Percentiles rank a stretch among this genome's conserved stretches.
These are phyloP conservation scores for Sordariomycetes sp. DNA, from an alignment of 2,329 filamentous ascomycete genomes.

Conservation along the genomic window DNA sequence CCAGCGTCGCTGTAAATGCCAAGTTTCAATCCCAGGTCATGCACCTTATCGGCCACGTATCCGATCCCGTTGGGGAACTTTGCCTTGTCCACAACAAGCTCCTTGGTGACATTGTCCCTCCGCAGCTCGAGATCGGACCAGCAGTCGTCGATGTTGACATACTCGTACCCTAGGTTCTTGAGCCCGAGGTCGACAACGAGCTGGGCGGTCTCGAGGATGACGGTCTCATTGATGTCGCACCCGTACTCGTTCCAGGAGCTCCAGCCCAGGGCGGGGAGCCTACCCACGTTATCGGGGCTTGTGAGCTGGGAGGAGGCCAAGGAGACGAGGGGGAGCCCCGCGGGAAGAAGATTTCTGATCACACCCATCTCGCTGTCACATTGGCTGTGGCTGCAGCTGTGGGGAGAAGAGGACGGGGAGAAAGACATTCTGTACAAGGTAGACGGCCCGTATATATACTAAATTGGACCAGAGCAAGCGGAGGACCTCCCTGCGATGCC, in stretches of 20 bases:
- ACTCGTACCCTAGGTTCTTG: slow-evolving; percentile 42
- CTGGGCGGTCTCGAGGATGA: slow-evolving; percentile 35
- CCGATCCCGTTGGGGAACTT: slow-evolving; percentile 51
- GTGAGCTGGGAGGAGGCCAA: slow-evolving; percentile 6
- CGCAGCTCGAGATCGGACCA: slow-evolving; percentile 33
- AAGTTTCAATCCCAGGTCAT: slow-evolving; percentile 46
- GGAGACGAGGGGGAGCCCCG: slow-evolving; percentile 2
- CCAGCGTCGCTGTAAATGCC: slow-evolving; percentile 53
- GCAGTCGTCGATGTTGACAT: slow-evolving; percentile 54
- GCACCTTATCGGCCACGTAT: slow-evolving; percentile 39
- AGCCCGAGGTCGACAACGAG: slow-evolving; percentile 36
- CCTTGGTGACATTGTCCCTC: slow-evolving; percentile 25
- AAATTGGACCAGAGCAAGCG: not conserved
- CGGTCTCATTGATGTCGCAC: slow-evolving; percentile 37
- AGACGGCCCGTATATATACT: not conserved
- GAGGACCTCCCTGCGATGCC: too few species aligned
- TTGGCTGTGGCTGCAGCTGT: not conserved
- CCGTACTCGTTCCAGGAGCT: slow-evolving; percentile 42
- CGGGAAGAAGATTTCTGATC: slow-evolving; percentile 1
- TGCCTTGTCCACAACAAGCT: slow-evolving; percentile 31
- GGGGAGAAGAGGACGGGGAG: not conserved
- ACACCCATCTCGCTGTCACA: not conserved
- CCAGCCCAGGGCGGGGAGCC: slow-evolving; percentile 33
- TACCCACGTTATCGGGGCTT: slow-evolving; percentile 8
- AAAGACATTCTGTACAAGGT: not conserved